phyloP scores from a whole-genome alignment of 2,329 filamentous ascomycete genomes.

The Exophiala spinifera region DNA sequence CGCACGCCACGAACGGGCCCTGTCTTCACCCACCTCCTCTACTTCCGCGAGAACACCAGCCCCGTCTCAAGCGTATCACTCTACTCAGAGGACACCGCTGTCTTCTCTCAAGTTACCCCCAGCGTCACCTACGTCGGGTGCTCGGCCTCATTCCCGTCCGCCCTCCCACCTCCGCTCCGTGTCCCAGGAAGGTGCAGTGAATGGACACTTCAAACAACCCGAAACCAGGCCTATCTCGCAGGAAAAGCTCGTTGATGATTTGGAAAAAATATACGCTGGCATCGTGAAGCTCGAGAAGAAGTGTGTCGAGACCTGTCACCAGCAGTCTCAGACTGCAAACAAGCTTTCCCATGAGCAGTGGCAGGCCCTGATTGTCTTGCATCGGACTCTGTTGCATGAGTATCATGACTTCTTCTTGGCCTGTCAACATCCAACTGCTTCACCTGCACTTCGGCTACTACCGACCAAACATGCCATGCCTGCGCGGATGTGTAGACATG shows the following conservation, averaged over 20 bases:
- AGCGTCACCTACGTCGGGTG: not conserved
- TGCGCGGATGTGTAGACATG: conserved; percentile 89
- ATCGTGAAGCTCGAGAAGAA: conserved; percentile 65
- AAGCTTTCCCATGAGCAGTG: conserved; percentile 66
- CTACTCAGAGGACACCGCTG: conserved; percentile 10
- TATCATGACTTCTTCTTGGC: conserved; percentile 86
- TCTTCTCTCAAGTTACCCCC: conserved; percentile 13
- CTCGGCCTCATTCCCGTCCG: not conserved
- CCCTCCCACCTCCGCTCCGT: not conserved
- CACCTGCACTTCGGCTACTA: conserved; percentile 61
- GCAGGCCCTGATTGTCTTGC: conserved; percentile 77
- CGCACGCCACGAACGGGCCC: conserved; percentile 3
- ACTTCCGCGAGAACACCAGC: conserved; percentile 9
- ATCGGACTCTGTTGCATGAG: conserved; percentile 76
- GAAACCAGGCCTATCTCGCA: conserved; percentile 69
- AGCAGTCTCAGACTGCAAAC: conserved; percentile 54
- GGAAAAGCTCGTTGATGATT: conserved; percentile 74
- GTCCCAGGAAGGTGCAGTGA: conserved; percentile 2
- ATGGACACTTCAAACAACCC: conserved; percentile 44
- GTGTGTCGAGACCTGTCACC: conserved; percentile 77
- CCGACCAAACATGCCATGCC: conserved; percentile 87
- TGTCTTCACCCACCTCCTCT: not conserved
- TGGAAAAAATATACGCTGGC: conserved; percentile 59
- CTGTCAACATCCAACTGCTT: conserved; percentile 78
- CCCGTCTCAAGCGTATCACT: conserved; percentile 7